phyloP scores from a whole-genome alignment of 306 rosid genomes.

The Fragaria nilgerrensis region DNA sequence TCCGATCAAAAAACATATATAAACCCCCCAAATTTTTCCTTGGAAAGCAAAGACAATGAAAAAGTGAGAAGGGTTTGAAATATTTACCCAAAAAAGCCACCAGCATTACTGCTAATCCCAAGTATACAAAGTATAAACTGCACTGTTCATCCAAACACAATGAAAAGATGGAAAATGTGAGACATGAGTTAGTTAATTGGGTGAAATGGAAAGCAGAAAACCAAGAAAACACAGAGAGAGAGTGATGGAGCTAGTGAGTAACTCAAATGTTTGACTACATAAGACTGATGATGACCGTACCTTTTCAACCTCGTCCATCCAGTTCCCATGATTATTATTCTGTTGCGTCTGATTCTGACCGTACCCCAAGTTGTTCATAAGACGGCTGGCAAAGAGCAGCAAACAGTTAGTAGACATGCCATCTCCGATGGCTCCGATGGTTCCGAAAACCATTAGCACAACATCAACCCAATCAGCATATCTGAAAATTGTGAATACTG shows the following conservation, averaged over 20 bases:
- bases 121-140: slow-evolving; percentile 90
- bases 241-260: not conserved
- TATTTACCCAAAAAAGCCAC: slow-evolving; percentile 81
- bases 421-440: slow-evolving; percentile 87
- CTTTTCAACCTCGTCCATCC: slow-evolving; percentile 78
- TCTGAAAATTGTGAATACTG: slow-evolving; percentile 46
- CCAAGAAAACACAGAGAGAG: not conserved
- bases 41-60: slow-evolving; percentile 34
- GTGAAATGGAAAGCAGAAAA: not conserved
- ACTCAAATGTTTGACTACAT: slow-evolving; percentile 3
- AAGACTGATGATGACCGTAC: slow-evolving; percentile 28
- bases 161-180: not conserved
- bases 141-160: slow-evolving; percentile 48
- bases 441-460: slow-evolving; percentile 70
- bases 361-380: slow-evolving; percentile 86
- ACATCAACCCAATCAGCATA: slow-evolving; percentile 79
- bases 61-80: slow-evolving; percentile 4
- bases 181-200: not conserved
- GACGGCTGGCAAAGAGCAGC: slow-evolving; percentile 73
- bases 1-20: not conserved
- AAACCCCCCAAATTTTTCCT: slow-evolving; percentile 17
- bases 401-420: slow-evolving; percentile 87
- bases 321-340: slow-evolving; percentile 29
- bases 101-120: slow-evolving; percentile 85
- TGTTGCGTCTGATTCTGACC: slow-evolving; percentile 34